Percentiles rank a stretch among this genome's conserved stretches.
Conservation (phyloP, 257 asterid species). For the Ophiorrhiza pumila region DNA sequence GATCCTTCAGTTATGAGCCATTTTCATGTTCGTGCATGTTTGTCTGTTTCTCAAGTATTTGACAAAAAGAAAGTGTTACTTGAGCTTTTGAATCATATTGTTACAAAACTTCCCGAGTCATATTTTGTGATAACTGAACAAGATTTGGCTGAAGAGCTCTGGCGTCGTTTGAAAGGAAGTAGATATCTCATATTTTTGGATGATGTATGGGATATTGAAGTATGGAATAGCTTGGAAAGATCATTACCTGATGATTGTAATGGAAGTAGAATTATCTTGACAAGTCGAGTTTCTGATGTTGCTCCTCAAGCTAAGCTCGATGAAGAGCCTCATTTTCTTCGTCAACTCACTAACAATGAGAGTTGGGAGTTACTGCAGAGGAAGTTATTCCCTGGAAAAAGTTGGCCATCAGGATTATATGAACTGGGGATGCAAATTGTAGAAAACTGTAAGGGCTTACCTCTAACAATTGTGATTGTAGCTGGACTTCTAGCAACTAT, state of each 20-base stretch:
- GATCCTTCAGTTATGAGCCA: not conserved
- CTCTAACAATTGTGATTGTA: not conserved
- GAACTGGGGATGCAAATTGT: not conserved
- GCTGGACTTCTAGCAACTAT: not conserved
- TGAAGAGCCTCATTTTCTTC: not conserved
- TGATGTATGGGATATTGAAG: conserved; percentile 8
- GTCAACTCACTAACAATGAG: not conserved
- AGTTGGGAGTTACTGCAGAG: not conserved
- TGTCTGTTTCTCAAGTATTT: not conserved
- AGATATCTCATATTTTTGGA: conserved; percentile 15
- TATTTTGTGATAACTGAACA: not conserved
- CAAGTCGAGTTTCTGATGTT: not conserved
- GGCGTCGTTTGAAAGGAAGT: not conserved
- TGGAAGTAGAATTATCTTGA: conserved; percentile 10
- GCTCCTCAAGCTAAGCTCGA: not conserved
- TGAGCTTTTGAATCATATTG: not conserved
- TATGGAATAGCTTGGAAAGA: not conserved
- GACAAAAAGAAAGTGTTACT: not conserved
- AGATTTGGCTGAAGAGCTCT: not conserved
- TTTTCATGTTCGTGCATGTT: not conserved
- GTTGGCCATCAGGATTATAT: not conserved
- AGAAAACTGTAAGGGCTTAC: not conserved
- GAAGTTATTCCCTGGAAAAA: not conserved
- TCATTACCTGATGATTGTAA: conserved; percentile 7
- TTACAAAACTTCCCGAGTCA: not conserved